Base-by-base conservation (phyloP, 2,329 filamentous ascomycete species). In the Scedosporium apiospermum region DNA sequence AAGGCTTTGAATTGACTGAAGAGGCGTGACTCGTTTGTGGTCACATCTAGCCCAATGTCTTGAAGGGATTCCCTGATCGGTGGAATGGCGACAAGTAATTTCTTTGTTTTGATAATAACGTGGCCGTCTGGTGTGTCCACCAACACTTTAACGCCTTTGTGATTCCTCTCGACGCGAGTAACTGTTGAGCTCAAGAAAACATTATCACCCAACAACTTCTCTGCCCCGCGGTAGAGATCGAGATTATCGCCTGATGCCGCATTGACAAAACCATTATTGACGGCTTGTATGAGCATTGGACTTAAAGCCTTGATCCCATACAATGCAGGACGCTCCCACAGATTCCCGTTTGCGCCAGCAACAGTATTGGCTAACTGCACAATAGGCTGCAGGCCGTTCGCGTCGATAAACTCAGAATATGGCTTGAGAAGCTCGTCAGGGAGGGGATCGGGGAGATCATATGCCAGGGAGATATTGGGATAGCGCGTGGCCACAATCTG, bases 401-500 rank as follows among this genome's bases (percentile, higher is more conserved):
- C 78, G 18, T 71, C 66, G 6, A 77, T 68, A 60, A 79, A 78
- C 6, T 77, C 70, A 1, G 75, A 72, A 44, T 75, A 80, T 0
- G 77, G 72, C 0, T 76, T 65, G 5, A 76, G 65, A 0, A 82
- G 68, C 51, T 81, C 79, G 34, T 75, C 71, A 0, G 79, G 78
- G 0, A 81, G 74, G 6, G 73, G 71, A n/a, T 74, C 65, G 0
- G 79, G 77, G 0, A 83, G 69, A 55, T 76, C 12, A 12, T 64
- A 67, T n/a, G 34, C 58, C 9, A 58, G 21, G 9, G 34, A 21
- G 14, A 63, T 59, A 34, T 61, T 57, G 5, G 62, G 62, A 53
- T 63, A 63, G 16, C 57, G 57, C 21, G 57, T 34, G 5, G 38
- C 30, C 14, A 63, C 26, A 34, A 63, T 55, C 6, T 46, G 9